Evolutionary conservation across 257 asterid genomes (phyloP), one percentile per base, ranked within the genome.

Genomic region (Jasminum sambac): DNA sequence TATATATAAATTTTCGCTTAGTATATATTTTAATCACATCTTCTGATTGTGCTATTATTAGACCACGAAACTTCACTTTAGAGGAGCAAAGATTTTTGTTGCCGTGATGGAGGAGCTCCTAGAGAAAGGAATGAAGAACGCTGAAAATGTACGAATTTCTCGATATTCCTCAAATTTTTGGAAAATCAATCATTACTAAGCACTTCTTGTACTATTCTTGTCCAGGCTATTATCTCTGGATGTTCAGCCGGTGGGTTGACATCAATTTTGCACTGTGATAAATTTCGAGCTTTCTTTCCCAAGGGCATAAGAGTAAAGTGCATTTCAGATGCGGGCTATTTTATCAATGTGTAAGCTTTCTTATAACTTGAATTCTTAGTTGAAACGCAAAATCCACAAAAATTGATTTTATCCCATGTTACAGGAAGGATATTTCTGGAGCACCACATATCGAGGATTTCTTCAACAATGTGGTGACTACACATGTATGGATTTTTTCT

Each of bases 171-270:
- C 23, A 3, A 21, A 1, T 10, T 52, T 52, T 52, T 3, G 19
- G 0, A 0, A 1, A 19, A 52, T 52, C 30, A 6, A 2, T 0
- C 61, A 19, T 52, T 52, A 2, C 0, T 52, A 52, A 52, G n/a
- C n/a, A n/a, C 61, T 52, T 19, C 0, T 8, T 7, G 30, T 52
- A 19, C 10, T 52, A 19, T 19, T 52, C 61, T 19, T 21, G 36
- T 7, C 26, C 71, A 92, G 98, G 98, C 98, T 66, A 79, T 92
- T 77, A 76, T 92, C 4, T 86, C 94, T 43, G 96, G 98, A 77
- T 88, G 98, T 74, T 92, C 98, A 2, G 96, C 98, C 16, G 98
- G 98, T 63, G 98, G 96, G 63, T 80, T 90, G 69, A 73, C 96
- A 38, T 63, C 95, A 8, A 86, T 92, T 72, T 85, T 88, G 76